A percentile compares a stretch with the other conserved stretches of the same genome.
Conservation (phyloP, 352 stramenopile species). For the Pythium grandisporangium region DNA sequence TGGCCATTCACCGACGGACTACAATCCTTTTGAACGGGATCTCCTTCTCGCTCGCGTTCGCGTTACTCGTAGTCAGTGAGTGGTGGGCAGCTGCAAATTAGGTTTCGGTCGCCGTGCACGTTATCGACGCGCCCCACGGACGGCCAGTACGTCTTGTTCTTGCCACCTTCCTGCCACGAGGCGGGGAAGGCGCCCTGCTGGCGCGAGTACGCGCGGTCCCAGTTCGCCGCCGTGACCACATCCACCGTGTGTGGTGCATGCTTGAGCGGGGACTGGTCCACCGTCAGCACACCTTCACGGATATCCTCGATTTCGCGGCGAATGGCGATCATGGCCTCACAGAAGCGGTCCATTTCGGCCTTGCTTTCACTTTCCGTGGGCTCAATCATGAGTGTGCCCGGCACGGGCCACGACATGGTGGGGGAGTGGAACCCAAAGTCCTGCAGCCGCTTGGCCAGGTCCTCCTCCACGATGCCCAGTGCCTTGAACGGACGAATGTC, state of each 20-base stretch:
- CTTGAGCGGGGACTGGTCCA: conserved; percentile 93
- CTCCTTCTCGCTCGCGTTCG: too few species aligned
- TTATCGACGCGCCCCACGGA: conserved; percentile 97
- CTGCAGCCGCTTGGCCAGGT: conserved; percentile 98
- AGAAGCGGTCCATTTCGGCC: conserved; percentile 97
- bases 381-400: conserved; percentile 98
- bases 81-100: conserved; percentile 97
- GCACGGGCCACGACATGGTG: conserved; percentile 99
- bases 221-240: conserved; percentile 88
- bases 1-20: too few species aligned
- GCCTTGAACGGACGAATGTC: conserved; percentile 97
- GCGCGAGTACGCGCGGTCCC: conserved; percentile 93
- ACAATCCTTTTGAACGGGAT: too few species aligned
- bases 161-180: conserved; percentile 86
- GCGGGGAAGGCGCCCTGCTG: conserved; percentile 93
- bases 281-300: conserved; percentile 83
- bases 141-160: conserved; percentile 98
- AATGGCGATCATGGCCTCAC: conserved; percentile 94
- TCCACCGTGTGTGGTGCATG: conserved; percentile 97
- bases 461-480: conserved; percentile 92
- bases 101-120: conserved; percentile 97
- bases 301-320: conserved; percentile 98
- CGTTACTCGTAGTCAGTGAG: conserved; percentile 89
- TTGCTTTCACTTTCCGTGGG: conserved; percentile 98
- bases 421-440: conserved; percentile 99